Percentiles rank a stretch among this genome's conserved stretches.
Evolutionary conservation across 2,329 filamentous ascomycete species (phyloP).

Genomic region (Trematosphaeria pertusa): DNA sequence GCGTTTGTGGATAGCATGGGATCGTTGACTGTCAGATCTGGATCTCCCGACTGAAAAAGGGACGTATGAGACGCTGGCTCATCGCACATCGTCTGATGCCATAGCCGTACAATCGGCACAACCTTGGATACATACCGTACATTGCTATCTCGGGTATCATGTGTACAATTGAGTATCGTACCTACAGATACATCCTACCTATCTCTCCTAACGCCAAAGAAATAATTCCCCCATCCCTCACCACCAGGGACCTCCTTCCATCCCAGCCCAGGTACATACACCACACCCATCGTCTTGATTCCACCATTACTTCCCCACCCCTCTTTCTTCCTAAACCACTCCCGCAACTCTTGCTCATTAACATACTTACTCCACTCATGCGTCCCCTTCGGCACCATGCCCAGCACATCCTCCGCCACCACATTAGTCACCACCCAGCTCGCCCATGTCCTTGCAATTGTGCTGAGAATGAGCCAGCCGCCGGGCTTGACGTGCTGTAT

Average conservation of each 20-base stretch:
- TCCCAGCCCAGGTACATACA: slow-evolving; percentile 88
- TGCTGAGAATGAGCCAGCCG: slow-evolving; percentile 91
- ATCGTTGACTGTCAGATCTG: too few species aligned
- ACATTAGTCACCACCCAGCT: slow-evolving; percentile 94
- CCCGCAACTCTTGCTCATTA: slow-evolving; percentile 77
- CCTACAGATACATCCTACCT: slow-evolving; percentile 6
- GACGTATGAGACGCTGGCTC: too few species aligned
- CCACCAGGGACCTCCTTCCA: slow-evolving; percentile 85
- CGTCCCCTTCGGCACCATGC: slow-evolving; percentile 89
- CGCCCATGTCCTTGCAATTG: slow-evolving; percentile 86
- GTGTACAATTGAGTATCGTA: slow-evolving; percentile 13
- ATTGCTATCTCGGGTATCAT: slow-evolving; percentile 31
- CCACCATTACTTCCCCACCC: slow-evolving; percentile 48
- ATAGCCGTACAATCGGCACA: slow-evolving; percentile 10
- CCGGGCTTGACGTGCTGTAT: slow-evolving; percentile 83
- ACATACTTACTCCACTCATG: slow-evolving; percentile 98
- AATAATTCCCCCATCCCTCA: slow-evolving; percentile 93
- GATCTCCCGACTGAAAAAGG: too few species aligned
- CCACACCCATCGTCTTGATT: slow-evolving; percentile 74
- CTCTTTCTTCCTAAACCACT: slow-evolving; percentile 52
- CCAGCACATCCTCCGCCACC: slow-evolving; percentile 84
- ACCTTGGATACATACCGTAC: slow-evolving; percentile 22
- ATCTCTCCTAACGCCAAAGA: slow-evolving; percentile 78
- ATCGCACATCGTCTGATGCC: too few species aligned
- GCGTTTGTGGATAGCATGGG: slow-evolving; percentile 10